These are phyloP conservation scores for Botrytis aclada DNA, from an alignment of 2,329 filamentous ascomycete genomes.

Conservation along the genomic window DNA sequence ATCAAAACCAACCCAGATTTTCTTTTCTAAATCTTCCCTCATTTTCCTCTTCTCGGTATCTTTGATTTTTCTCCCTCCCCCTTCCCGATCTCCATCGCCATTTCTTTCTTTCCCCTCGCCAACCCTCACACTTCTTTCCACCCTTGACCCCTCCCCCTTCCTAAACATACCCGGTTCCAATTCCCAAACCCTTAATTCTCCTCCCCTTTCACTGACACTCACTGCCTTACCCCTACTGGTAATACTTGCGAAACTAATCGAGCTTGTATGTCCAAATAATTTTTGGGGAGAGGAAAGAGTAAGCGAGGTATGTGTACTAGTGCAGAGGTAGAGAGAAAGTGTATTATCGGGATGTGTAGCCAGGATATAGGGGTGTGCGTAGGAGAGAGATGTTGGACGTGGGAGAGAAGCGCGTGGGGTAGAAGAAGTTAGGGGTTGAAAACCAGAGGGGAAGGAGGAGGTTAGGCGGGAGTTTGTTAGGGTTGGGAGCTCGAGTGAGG, in stretches of 20 bases:
- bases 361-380: conserved; percentile 66
- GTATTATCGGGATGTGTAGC: conserved; percentile 70
- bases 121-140: conserved; percentile 14
- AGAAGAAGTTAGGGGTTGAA: not conserved
- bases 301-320: conserved; percentile 54
- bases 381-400: conserved; percentile 38
- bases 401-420: not conserved
- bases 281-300: conserved; percentile 58
- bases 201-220: conserved; percentile 41
- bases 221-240: conserved; percentile 67
- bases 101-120: conserved; percentile 39
- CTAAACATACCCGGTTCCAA: conserved; percentile 35
- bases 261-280: conserved; percentile 71
- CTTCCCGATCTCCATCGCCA: conserved; percentile 40
- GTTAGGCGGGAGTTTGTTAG: conserved; percentile 6
- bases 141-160: conserved; percentile 30
- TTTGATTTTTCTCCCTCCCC: conserved; percentile 43
- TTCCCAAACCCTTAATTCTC: conserved; percentile 16
- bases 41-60: conserved; percentile 12
- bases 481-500: not conserved
- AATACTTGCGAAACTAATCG: conserved; percentile 65
- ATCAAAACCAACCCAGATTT: conserved; percentile 65
- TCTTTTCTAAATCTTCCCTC: conserved; percentile 22
- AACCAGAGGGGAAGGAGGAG: not conserved
- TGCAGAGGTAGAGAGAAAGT: conserved; percentile 65